These are phyloP conservation scores for Alisma plantagoaquatica DNA, from an alignment of 106 monocot species.

Conservation along the genomic window DNA sequence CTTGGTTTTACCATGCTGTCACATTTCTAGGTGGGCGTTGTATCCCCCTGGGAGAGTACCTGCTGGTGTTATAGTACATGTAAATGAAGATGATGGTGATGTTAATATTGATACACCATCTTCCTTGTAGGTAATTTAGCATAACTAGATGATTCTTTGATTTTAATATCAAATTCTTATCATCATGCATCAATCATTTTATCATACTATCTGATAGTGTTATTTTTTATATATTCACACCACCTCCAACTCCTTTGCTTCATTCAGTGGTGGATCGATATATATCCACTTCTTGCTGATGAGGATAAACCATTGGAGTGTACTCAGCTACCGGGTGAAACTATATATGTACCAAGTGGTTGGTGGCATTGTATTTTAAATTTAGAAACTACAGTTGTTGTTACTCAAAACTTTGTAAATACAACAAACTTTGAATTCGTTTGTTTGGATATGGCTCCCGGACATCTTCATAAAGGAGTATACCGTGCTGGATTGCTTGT, in stretches of 20 bases:
- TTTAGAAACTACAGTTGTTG: conserved; percentile 84
- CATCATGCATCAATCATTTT: too few relatives aligned
- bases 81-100: conserved; percentile 98
- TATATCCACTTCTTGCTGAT: conserved; percentile 87
- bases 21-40: conserved; percentile 77
- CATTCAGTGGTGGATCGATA: conserved; percentile 94
- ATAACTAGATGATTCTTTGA: too few relatives aligned
- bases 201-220: too few relatives aligned
- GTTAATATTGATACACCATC: conserved; percentile 81
- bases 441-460: conserved; percentile 90
- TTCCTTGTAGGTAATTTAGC: conserved; percentile 82
- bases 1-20: too few relatives aligned
- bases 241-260: too few relatives aligned
- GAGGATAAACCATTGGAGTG: conserved; percentile 90
- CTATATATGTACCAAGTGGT: conserved; percentile 97
- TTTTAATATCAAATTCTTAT: too few relatives aligned
- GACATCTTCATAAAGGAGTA: conserved; percentile 89
- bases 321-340: conserved; percentile 91
- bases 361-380: conserved; percentile 99
- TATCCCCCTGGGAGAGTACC: conserved; percentile 98
- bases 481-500: conserved; percentile 89
- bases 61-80: conserved; percentile 91
- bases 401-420: conserved; percentile 97
- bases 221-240: too few relatives aligned
- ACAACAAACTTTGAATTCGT: conserved; percentile 72